Conservation (phyloP, 805 yeast species). For the Blastobotrys parvus region DNA sequence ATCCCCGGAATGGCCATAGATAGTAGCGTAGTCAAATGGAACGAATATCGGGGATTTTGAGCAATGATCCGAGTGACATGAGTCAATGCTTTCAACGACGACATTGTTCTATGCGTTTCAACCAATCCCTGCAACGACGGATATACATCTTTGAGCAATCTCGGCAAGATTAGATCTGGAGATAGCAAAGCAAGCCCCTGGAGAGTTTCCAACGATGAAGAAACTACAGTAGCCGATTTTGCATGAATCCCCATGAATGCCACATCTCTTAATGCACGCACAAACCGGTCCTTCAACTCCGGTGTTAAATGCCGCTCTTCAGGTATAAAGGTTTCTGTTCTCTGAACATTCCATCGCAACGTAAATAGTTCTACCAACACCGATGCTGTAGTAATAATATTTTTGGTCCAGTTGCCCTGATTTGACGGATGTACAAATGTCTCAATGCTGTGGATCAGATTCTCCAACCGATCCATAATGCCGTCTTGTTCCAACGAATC, state of each 20-base stretch:
- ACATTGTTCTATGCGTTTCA: slow-evolving; percentile 65
- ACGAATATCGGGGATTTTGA: slow-evolving; percentile 51
- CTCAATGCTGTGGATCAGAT: slow-evolving; percentile 58
- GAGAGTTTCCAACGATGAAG: slow-evolving; percentile 50
- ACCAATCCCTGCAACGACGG: slow-evolving; percentile 34
- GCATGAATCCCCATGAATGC: slow-evolving; percentile 70
- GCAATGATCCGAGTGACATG: slow-evolving; percentile 63
- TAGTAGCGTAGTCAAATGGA: slow-evolving; percentile 70
- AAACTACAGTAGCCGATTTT: slow-evolving; percentile 48
- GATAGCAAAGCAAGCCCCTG: slow-evolving; percentile 56
- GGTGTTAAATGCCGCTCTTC: slow-evolving; percentile 15
- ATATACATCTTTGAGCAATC: slow-evolving; percentile 52
- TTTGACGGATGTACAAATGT: slow-evolving; percentile 92
- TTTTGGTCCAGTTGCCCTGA: slow-evolving; percentile 76
- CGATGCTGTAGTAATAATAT: slow-evolving; percentile 57
- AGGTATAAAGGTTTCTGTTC: slow-evolving; percentile 25
- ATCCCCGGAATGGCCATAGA: slow-evolving; percentile 69
- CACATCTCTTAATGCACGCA: slow-evolving; percentile 44
- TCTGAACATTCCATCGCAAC: slow-evolving; percentile 30
- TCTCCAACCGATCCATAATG: slow-evolving; percentile 43
- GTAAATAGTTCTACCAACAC: slow-evolving; percentile 38
- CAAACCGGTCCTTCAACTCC: slow-evolving; percentile 35
- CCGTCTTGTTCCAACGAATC: slow-evolving; percentile 35
- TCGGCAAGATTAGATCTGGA: slow-evolving; percentile 37
- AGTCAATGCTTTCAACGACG: slow-evolving; percentile 61